phyloP scores from a whole-genome alignment of 2,329 filamentous ascomycete species.

The Aspergillus novoparasiticus region DNA sequence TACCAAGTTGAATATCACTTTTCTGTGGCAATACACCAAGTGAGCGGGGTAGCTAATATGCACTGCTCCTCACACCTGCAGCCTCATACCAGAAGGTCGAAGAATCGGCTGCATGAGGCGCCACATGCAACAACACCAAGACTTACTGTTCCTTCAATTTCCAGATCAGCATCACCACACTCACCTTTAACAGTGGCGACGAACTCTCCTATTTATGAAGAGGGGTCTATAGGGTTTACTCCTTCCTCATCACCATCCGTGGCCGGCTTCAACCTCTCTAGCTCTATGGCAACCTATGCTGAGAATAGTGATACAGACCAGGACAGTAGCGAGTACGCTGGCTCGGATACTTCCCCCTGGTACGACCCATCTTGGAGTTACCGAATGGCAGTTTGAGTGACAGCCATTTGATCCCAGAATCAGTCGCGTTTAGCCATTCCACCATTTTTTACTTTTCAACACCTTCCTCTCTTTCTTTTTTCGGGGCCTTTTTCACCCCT shows the following conservation, averaged over 20 bases:
- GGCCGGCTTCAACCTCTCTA: conserved; percentile 13
- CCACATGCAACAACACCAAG: neutral
- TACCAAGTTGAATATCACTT: conserved; percentile 31
- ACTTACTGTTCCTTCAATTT: neutral
- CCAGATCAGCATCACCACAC: conserved; percentile 1
- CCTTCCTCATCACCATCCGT: conserved; percentile 12
- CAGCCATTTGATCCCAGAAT: neutral
- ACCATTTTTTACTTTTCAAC: neutral
- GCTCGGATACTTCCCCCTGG: conserved; percentile 11
- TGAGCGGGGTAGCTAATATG: conserved; percentile 9
- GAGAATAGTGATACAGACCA: conserved; percentile 21
- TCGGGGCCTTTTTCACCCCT: neutral
- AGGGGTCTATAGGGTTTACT: neutral
- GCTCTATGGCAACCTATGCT: conserved; percentile 4
- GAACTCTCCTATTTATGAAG: neutral
- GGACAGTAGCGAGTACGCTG: conserved; percentile 14
- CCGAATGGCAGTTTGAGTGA: conserved; percentile 7
- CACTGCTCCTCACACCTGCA: conserved; percentile 22
- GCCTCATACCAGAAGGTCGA: conserved; percentile 8
- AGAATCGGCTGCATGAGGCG: neutral
- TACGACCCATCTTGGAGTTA: conserved; percentile 23
- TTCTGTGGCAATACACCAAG: conserved; percentile 13
- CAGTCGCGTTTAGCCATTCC: neutral
- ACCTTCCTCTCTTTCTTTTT: neutral
- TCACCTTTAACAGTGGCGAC: neutral